phyloP scores from a whole-genome alignment of 352 stramenopile species.

The Pythium dissimile region DNA sequence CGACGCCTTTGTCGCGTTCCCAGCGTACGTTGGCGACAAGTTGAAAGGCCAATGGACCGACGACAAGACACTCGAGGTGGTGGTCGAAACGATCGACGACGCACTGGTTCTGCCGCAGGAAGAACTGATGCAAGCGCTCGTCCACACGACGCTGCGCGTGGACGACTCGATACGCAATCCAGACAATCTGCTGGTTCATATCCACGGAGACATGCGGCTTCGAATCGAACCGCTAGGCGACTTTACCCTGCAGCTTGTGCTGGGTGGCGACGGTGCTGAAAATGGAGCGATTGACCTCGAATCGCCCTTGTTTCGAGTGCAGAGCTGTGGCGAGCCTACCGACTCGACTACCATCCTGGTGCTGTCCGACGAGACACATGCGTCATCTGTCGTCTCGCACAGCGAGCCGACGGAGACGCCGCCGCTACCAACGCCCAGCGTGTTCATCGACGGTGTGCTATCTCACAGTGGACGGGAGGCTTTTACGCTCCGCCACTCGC shows the following conservation, averaged over 20 bases:
- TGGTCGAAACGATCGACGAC: conserved; percentile 34
- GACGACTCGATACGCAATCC: no score
- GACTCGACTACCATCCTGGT: conserved; percentile 3
- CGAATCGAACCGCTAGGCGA: conserved; percentile 35
- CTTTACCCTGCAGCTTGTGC: conserved; percentile 33
- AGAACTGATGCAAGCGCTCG: conserved; percentile 44
- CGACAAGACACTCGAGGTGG: conserved; percentile 37
- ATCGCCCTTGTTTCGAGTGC: conserved; percentile 19
- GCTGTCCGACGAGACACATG: neutral
- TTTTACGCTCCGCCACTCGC: conserved; percentile 38
- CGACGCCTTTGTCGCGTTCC: conserved; percentile 43
- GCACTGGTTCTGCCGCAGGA: conserved; percentile 30
- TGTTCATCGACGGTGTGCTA: conserved; percentile 44
- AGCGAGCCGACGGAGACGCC: no score
- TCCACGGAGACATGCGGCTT: conserved; percentile 18
- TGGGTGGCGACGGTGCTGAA: no score
- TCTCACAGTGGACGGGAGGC: conserved; percentile 44
- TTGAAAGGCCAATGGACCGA: conserved; percentile 39
- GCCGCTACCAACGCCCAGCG: conserved; percentile 23
- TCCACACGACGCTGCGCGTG: conserved; percentile 23
- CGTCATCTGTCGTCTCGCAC: neutral
- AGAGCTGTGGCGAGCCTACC: conserved; percentile 2
- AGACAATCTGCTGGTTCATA: neutral
- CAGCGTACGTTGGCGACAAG: conserved; percentile 54
- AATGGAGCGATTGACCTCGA: neutral